A percentile compares a stretch with the other conserved stretches of the same genome.
Conservation (phyloP, 768 basidiomycete species). For the Lactarius deliciosus region DNA sequence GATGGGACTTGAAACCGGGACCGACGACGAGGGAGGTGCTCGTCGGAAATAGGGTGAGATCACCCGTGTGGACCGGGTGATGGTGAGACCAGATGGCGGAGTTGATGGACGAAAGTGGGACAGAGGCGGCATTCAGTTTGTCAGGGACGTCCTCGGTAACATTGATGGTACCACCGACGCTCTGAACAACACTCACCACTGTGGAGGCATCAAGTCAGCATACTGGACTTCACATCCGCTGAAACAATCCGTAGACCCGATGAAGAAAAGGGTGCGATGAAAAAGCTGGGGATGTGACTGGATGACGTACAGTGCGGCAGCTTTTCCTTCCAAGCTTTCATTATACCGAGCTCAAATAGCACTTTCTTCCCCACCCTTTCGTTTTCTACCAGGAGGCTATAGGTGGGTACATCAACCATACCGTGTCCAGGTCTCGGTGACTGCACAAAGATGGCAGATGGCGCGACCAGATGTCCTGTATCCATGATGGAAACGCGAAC, state of each 20-base stretch:
- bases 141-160: background rate
- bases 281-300: background rate
- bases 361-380: background rate
- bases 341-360: constrained; percentile 5
- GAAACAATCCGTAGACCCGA: background rate
- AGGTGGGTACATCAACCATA: background rate
- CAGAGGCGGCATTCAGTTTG: background rate
- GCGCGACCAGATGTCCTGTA: background rate
- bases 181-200: background rate
- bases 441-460: background rate
- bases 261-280: background rate
- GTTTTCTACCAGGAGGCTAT: constrained; percentile 12
- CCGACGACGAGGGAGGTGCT: constrained; percentile 4
- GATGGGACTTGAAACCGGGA: constrained; percentile 3
- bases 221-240: background rate
- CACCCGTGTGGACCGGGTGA: background rate
- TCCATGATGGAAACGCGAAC: constrained; percentile 2
- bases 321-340: constrained; percentile 5
- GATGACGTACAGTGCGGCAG: background rate
- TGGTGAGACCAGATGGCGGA: constrained; percentile 5
- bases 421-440: constrained; percentile 4
- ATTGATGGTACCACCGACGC: background rate
- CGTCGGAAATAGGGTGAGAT: background rate
- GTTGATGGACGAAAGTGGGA: background rate
- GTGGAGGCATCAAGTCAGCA: background rate